These are phyloP conservation scores for Austroboletus festivus DNA, from an alignment of 768 basidiomycete species.

Conservation along the genomic window DNA sequence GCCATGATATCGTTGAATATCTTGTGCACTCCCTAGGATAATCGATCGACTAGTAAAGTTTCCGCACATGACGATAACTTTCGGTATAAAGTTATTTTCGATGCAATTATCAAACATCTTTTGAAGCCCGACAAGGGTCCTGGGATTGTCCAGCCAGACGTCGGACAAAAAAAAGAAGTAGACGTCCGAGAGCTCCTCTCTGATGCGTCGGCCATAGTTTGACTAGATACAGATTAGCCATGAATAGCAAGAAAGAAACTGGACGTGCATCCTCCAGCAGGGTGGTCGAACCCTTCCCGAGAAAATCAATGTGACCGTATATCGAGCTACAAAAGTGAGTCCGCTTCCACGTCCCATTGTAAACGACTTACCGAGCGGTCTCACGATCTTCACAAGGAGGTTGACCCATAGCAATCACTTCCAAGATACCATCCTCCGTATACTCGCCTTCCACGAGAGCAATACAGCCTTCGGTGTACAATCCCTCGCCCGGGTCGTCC, in stretches of 20 bases:
- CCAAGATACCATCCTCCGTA: conserved; percentile 83
- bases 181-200: conserved; percentile 68
- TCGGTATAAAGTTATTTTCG: conserved; percentile 83
- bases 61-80: conserved; percentile 88
- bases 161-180: conserved; percentile 95
- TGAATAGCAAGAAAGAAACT: neutral
- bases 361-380: conserved; percentile 61
- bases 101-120: conserved; percentile 89
- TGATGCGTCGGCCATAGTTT: conserved; percentile 58
- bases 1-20: conserved; percentile 87
- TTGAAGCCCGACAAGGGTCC: conserved; percentile 73
- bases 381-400: conserved; percentile 92
- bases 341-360: neutral
- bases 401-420: conserved; percentile 93
- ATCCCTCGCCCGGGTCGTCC: conserved; percentile 90
- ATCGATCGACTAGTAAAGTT: conserved; percentile 89
- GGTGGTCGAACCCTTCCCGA: conserved; percentile 92
- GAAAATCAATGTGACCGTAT: conserved; percentile 95
- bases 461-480: conserved; percentile 96
- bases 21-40: conserved; percentile 71
- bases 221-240: conserved; percentile 39
- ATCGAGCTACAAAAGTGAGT: conserved; percentile 59
- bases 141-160: conserved; percentile 89
- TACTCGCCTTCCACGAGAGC: conserved; percentile 96
- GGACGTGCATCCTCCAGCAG: conserved; percentile 80